phyloP scores from a whole-genome alignment of 805 yeast genomes.

The Wickerhamomyces tratensis region DNA sequence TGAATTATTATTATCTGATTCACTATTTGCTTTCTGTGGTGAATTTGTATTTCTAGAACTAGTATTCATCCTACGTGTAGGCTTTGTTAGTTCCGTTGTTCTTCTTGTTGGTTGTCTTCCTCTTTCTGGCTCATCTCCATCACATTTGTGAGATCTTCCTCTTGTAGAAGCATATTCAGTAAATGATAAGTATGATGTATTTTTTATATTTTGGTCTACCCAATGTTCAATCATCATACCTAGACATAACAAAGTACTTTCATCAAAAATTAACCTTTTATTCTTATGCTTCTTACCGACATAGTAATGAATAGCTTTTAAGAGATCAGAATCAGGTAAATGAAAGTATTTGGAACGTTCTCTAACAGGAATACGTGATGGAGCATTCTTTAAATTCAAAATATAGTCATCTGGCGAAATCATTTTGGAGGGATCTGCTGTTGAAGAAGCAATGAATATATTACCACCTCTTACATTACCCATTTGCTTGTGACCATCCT shows the following conservation, averaged over 20 bases:
- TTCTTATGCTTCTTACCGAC: constrained; percentile 16
- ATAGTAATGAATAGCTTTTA: constrained; percentile 27
- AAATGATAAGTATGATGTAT: constrained; percentile 1
- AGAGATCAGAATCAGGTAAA: constrained; percentile 17
- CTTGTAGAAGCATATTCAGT: not conserved
- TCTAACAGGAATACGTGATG: constrained; percentile 10
- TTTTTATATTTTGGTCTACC: constrained; percentile 18
- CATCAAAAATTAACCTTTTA: constrained; percentile 21
- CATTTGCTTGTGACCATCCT: too few relatives aligned
- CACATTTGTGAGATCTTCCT: too few relatives aligned
- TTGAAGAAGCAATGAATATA: not conserved
- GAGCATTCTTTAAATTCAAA: not conserved
- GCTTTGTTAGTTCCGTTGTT: too few relatives aligned
- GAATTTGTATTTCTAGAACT: too few relatives aligned
- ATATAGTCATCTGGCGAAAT: constrained; percentile 7
- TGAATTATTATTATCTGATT: too few relatives aligned
- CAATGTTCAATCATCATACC: constrained; percentile 28
- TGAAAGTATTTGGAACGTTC: constrained; percentile 5
- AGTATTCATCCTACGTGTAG: too few relatives aligned
- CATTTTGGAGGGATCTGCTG: too few relatives aligned
- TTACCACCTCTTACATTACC: too few relatives aligned
- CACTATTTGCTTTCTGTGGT: too few relatives aligned
- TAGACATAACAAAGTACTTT: constrained; percentile 24
- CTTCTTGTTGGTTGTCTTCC: too few relatives aligned
- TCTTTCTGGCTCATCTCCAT: too few relatives aligned